Base-by-base conservation (phyloP, 1,139 yeast genomes). In the Kodamaea anthophila region DNA sequence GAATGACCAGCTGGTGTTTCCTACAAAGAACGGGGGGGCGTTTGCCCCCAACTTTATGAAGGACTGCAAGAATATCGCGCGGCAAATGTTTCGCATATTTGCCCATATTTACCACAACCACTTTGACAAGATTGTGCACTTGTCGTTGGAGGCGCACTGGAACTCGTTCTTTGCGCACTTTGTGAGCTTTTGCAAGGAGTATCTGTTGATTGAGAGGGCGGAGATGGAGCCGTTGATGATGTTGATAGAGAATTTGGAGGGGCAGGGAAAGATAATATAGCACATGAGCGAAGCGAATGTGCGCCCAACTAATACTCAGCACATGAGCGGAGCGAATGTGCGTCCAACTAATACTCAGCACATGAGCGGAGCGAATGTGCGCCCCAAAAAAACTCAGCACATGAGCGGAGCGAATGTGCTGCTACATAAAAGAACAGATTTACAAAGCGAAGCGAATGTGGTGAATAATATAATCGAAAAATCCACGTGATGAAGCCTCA, bases 151-250 rank as follows among this genome's bases (percentile, higher is more conserved):
- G 53, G 96, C 98, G 2, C 98, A 93, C 53, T 91, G 96, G 95
- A 91, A 93, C 56, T 87, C 97, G 4, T 86, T 88, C 48, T 93
- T 91, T 57, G 93, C 96, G n/a, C 98, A 93, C 54, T 91, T 83
- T 50, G 71, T 88, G 30, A 81, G 94, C 34, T 84, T 91, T 48
- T 76, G 82, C 11, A 81, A 82, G 46, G 95, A 87, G 43, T 91
- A 85, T 55, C 79, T 74, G 33, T 69, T 91, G 41, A 66, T 91
- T 28, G 97, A 88, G 41, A 61, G 77, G 36, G 65, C 68, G 37
- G 98, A 91, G 43, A 62, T 87, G 58, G 82, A 69, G 36, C 98
- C 98, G 1, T 60, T 91, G 41, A 57, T 68, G 32, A 79, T 83
- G 2, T 64, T 91, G 55, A 83, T 93, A 32, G 88, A 79, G 40